Percentiles rank a stretch among this genome's conserved stretches.
Evolutionary conservation across 2,329 filamentous ascomycete species (phyloP).

Genomic region (Nectriaceae sp.): DNA sequence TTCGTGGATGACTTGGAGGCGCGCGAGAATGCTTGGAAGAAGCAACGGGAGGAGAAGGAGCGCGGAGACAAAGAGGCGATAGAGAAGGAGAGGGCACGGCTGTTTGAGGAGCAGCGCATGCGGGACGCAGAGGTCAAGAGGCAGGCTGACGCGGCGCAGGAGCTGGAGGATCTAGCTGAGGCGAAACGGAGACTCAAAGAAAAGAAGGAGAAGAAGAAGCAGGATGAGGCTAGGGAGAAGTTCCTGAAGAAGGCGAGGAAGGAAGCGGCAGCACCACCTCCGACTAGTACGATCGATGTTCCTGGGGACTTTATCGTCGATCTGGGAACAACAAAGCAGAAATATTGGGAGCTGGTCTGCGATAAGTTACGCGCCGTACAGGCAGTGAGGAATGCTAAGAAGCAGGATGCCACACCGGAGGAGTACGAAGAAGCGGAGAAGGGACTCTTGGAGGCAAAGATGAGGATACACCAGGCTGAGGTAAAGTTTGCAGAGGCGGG

Average conservation of each 20-base stretch:
- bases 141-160: slow-evolving; percentile 39
- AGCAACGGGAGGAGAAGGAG: slow-evolving; percentile 53
- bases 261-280: slow-evolving; percentile 34
- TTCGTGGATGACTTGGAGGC: slow-evolving; percentile 88
- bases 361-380: slow-evolving; percentile 44
- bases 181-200: slow-evolving; percentile 39
- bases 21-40: slow-evolving; percentile 68
- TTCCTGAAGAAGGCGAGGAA: slow-evolving; percentile 38
- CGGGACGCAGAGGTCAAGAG: slow-evolving; percentile 39
- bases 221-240: slow-evolving; percentile 30
- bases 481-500: slow-evolving; percentile 36
- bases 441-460: slow-evolving; percentile 32
- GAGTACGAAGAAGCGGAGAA: slow-evolving; percentile 32
- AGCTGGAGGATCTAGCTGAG: slow-evolving; percentile 41
- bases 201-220: slow-evolving; percentile 42
- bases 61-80: slow-evolving; percentile 36
- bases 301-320: slow-evolving; percentile 38
- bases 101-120: slow-evolving; percentile 40
- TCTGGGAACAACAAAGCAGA: slow-evolving; percentile 31
- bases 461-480: slow-evolving; percentile 40
- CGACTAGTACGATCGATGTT: slow-evolving; percentile 37
- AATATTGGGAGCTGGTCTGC: slow-evolving; percentile 44
- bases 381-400: slow-evolving; percentile 34
- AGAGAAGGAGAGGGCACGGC: slow-evolving; percentile 39
- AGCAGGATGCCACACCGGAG: slow-evolving; percentile 25